Base-by-base conservation (phyloP, 2,329 filamentous ascomycete genomes). In the Fusarium sp. region DNA sequence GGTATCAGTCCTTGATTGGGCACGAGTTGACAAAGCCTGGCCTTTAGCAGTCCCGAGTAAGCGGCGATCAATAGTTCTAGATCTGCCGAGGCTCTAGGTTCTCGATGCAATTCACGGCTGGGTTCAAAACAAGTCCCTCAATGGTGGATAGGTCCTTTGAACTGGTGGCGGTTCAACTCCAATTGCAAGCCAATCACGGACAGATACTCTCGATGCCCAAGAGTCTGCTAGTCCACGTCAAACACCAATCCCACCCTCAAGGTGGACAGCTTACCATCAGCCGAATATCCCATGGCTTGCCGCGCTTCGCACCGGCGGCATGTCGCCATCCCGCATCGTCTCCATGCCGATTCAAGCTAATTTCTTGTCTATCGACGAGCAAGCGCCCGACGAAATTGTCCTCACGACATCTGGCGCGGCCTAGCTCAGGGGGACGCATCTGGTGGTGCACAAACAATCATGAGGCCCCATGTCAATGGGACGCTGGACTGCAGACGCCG, bases 51-150 rank as follows among this genome's bases (percentile, higher is more conserved):
- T 35, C 33, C 15, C 47, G 62, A 62, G 61, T 61, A 59, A 63
- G 43, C n/a, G 72, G 38, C 66, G 72, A 75, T 75, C 72, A 60
- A 73, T 66, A 45, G 70, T 75, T 75, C 72, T 75, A 75, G 72
- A 73, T 71, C 59, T 66, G 12, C 62, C 58, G 60, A 63, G 65
- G 27, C 15, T 54, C 35, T 61, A n/a, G 57, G 40, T 63, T 54
- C 50, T 73, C 70, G 60, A 72, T 45, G 47, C 27, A 54, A 54
- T 32, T 54, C 50, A 32, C n/a, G 50, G 27, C 11, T 54, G 50
- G 50, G 50, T 54, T 54, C 50, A 54, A 32, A 43, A 30, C 37
- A 43, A 60, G 57, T 43, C 38, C 35, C 57, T 60, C 37, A 60
- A 60, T 38, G 57, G 50, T 54, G 47, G 47, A 52, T 30, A 52